These are phyloP conservation scores for Ascosphaera acerosa DNA, from an alignment of 2,329 filamentous ascomycete species.

Conservation along the genomic window DNA sequence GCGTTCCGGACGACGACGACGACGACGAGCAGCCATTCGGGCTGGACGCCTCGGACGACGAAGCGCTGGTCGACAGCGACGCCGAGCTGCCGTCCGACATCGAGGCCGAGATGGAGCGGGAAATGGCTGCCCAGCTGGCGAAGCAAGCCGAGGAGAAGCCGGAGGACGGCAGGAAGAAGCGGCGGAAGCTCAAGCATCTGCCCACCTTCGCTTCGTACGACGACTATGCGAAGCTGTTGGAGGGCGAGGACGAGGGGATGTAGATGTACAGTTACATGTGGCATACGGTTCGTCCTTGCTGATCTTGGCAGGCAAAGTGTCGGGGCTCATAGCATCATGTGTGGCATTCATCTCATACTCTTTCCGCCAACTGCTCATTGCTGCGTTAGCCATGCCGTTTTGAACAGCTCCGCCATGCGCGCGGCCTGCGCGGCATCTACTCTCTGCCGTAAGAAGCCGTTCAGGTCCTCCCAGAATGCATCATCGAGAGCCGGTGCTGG, in stretches of 20 bases:
- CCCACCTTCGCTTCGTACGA: constrained; percentile 85
- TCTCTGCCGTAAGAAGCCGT: constrained; percentile 54
- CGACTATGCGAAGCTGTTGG: constrained; percentile 73
- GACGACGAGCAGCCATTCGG: constrained; percentile 8
- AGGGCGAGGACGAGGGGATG: constrained; percentile 25
- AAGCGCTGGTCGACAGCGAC: constrained; percentile 28
- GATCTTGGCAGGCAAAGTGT: background rate
- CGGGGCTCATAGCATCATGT: background rate
- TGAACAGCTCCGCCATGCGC: constrained; percentile 41
- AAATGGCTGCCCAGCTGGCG: constrained; percentile 12
- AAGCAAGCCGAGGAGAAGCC: constrained; percentile 20
- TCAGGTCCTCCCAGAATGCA: constrained; percentile 69
- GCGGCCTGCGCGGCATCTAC: constrained; percentile 42
- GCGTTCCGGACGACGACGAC: constrained; percentile 6
- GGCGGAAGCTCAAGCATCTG: constrained; percentile 64
- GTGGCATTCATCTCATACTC: background rate
- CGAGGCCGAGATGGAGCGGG: constrained; percentile 19
- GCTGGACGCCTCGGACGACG: constrained; percentile 24
- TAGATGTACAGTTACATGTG: background rate
- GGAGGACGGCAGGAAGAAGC: constrained; percentile 30
- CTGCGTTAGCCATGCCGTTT: constrained; percentile 31
- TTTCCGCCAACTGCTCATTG: too few species aligned
- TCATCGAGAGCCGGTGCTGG: constrained; percentile 24
- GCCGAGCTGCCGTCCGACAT: constrained; percentile 28
- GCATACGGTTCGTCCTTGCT: background rate